Percentiles rank a stretch among this genome's conserved stretches.
phyloP scores from a whole-genome alignment of 1,284 basidiomycete genomes.

The Ustilago tritici region DNA sequence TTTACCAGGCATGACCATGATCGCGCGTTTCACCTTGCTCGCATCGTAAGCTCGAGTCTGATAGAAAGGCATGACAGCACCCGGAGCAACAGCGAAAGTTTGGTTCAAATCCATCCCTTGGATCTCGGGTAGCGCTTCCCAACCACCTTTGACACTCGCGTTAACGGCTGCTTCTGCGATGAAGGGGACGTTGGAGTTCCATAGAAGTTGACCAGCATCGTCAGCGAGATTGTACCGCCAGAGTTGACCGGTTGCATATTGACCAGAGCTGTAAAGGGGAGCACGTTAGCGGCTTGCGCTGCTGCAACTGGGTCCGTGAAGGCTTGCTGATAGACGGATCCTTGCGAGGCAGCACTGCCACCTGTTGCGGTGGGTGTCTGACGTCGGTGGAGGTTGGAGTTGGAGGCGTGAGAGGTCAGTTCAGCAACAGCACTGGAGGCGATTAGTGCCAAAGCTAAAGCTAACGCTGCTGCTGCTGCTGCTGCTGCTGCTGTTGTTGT shows the following conservation, averaged over 20 bases:
- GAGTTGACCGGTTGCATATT: constrained; percentile 34
- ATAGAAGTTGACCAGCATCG: constrained; percentile 52
- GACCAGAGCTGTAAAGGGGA: constrained; percentile 46
- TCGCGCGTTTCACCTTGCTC: constrained; percentile 56
- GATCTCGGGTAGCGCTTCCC: constrained; percentile 51
- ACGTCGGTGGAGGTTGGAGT: constrained; percentile 26
- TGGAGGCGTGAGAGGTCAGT: constrained; percentile 8
- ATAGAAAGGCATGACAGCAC: constrained; percentile 61
- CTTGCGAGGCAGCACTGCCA: constrained; percentile 23
- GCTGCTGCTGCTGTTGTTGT: too few species aligned
- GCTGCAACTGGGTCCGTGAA: constrained; percentile 59
- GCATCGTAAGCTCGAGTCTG: constrained; percentile 43
- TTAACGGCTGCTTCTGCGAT: constrained; percentile 46
- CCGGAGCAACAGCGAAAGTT: constrained; percentile 31
- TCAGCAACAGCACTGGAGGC: constrained; percentile 14
- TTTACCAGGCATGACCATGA: constrained; percentile 66
- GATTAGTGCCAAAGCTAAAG: constrained; percentile 13
- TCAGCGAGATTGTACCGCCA: constrained; percentile 36
- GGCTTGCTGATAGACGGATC: constrained; percentile 41
- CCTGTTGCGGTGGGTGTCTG: constrained; percentile 5
- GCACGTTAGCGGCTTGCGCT: constrained; percentile 47
- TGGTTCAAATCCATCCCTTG: constrained; percentile 58
- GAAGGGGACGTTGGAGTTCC: constrained; percentile 51
- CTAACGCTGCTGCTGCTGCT: constrained; percentile 1
- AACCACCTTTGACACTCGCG: constrained; percentile 71